A percentile compares a stretch with the other conserved stretches of the same genome.
Conservation (phyloP, 192 early-diverging fungal genomes). For the Powellomyces hirtus region DNA sequence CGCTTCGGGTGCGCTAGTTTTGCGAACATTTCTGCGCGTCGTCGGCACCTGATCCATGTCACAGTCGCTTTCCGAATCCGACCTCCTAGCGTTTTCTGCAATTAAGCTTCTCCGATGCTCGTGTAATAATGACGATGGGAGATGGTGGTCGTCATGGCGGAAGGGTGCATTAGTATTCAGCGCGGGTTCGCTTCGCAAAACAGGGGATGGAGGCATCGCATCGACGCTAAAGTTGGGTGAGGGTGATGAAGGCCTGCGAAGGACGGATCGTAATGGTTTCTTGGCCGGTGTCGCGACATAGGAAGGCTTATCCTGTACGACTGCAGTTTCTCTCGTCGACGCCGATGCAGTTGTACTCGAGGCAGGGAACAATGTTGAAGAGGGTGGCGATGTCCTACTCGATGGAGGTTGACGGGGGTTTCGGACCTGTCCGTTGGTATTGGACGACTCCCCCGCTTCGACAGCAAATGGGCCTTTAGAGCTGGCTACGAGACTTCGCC, state of each 20-base stretch:
- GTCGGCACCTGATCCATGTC: no score
- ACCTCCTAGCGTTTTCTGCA: background rate
- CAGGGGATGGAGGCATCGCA: no score
- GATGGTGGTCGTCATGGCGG: background rate
- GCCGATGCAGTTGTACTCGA: background rate
- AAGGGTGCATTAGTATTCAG: background rate
- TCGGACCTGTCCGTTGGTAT: no score
- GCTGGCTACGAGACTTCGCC: background rate
- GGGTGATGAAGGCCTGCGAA: conserved; percentile 15
- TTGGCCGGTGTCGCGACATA: background rate
- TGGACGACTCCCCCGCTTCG: no score
- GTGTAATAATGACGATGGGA: background rate
- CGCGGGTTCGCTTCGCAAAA: background rate
- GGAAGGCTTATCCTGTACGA: no score
- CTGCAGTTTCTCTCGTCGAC: no score
- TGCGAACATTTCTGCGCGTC: no score
- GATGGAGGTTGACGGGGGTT: no score
- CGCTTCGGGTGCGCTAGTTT: background rate
- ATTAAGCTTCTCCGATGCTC: background rate
- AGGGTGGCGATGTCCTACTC: background rate
- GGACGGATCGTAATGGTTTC: conserved; percentile 19
- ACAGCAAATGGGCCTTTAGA: background rate
- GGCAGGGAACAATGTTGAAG: background rate
- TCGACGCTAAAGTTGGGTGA: background rate
- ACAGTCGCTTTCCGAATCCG: background rate